A percentile compares a stretch with the other conserved stretches of the same genome.
Evolutionary conservation across 1,139 yeast species (phyloP).

Genomic region (Saccharomyces pastorianus): DNA sequence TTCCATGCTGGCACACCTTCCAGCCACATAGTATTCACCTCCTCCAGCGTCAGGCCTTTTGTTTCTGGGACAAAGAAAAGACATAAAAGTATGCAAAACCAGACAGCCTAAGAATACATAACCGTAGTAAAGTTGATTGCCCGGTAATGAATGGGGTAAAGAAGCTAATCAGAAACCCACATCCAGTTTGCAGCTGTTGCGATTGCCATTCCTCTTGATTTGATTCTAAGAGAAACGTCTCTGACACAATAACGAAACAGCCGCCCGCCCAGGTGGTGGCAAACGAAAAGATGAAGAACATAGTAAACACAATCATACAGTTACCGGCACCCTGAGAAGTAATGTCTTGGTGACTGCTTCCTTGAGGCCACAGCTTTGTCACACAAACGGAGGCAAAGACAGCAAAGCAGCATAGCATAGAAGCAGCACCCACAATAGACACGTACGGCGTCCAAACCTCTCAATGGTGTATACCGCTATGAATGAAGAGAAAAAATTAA

Average conservation of each 20-base stretch:
- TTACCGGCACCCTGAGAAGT: conserved; percentile 46
- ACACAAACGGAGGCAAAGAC: conserved; percentile 61
- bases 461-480: conserved; percentile 57
- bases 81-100: conserved; percentile 50
- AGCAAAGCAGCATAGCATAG: conserved; percentile 54
- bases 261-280: conserved; percentile 81
- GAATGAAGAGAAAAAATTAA: conserved; percentile 65
- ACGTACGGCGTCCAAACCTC: conserved; percentile 55
- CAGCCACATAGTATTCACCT: conserved; percentile 51
- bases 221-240: conserved; percentile 63
- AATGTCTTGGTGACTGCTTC: conserved; percentile 38
- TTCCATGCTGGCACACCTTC: conserved; percentile 37
- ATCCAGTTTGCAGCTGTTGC: conserved; percentile 66
- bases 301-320: conserved; percentile 67
- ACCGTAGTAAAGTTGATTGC: conserved; percentile 41
- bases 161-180: conserved; percentile 64
- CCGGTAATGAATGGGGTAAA: conserved; percentile 33
- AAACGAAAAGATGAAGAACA: conserved; percentile 66
- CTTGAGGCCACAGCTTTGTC: conserved; percentile 47
- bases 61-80: conserved; percentile 59
- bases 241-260: conserved; percentile 60
- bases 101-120: conserved; percentile 64
- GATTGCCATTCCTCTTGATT: conserved; percentile 65
- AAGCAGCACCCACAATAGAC: conserved; percentile 53
- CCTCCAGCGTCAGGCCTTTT: conserved; percentile 59